Conservation (phyloP, 2,329 filamentous ascomycete genomes). For the Mycosphaerella arachidis region DNA sequence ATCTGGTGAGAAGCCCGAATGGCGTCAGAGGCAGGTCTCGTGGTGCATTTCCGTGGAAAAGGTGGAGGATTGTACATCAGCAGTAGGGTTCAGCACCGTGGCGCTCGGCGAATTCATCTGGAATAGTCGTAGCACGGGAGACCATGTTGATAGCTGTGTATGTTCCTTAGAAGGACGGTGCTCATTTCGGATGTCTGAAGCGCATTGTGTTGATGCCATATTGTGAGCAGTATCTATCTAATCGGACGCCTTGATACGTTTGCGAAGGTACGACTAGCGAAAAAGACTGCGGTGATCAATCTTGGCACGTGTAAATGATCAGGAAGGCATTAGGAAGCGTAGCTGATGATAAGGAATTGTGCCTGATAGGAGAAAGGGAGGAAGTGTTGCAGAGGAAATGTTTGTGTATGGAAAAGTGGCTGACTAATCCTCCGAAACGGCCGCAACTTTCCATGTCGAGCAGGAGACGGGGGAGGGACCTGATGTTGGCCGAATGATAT, state of each 20-base stretch:
- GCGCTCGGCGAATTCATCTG: too few species aligned
- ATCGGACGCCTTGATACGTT: slow-evolving; percentile 68
- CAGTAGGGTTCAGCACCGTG: too few species aligned
- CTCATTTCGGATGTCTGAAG: too few species aligned
- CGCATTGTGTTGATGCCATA: not conserved
- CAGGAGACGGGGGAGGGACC: not conserved
- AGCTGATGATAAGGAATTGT: slow-evolving; percentile 94
- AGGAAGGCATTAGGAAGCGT: slow-evolving; percentile 65
- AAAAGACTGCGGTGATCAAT: slow-evolving; percentile 76
- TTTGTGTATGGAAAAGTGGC: not conserved
- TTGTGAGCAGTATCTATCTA: slow-evolving; percentile 96
- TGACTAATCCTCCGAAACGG: not conserved
- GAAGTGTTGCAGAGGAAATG: slow-evolving; percentile 14
- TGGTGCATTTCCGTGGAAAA: not conserved
- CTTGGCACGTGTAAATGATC: slow-evolving; percentile 93
- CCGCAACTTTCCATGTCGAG: not conserved
- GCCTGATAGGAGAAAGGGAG: slow-evolving; percentile 49
- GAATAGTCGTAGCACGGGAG: too few species aligned
- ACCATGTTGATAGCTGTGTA: too few species aligned
- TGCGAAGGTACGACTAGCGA: slow-evolving; percentile 94
- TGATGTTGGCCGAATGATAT: not conserved
- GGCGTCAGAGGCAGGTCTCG: too few species aligned
- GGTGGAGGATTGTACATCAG: too few species aligned
- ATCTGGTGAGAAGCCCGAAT: not conserved
- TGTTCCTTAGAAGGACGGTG: too few species aligned